Evolutionary conservation across 1,139 yeast genomes (phyloP), one percentile per base, ranked within the genome.

Genomic region (Protomyces lactucae-debilis): DNA sequence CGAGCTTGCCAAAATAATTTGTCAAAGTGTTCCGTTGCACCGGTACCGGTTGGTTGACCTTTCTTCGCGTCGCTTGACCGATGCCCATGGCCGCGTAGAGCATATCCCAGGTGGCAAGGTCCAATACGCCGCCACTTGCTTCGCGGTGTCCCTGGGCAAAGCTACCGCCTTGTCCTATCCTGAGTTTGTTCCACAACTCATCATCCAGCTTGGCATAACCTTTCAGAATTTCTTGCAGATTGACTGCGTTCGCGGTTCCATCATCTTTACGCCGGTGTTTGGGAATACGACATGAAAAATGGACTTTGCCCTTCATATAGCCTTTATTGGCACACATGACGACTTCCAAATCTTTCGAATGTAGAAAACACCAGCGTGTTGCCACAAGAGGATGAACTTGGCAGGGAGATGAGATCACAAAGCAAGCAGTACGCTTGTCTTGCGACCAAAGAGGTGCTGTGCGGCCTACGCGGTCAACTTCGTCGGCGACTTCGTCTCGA

Each of bases 381-480:
- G 64, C 64, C 9, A 60, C 43, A 18, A 60, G 51, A 8, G 64
- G 64, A 21, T 60, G 64, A 2, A 60, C 64, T 48, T 60, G 64
- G n/a, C 59, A 54, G 10, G 48, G 48, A 10, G 64, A 60, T 16
- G 36, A n/a, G 12, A 60, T 55, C 32, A 54, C 48, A 18, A 60
- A 23, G 37, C 59, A 54, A 6, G 64, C 64, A 18, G 55, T 55
- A 3, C 64, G 35, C 9, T 55, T 55, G 51, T 60, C 64, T 28
- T 32, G 56, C 6, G 56, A 51, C 25, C 54, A 60, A n/a, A 54
- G 25, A 9, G 64, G 64, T n/a, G 64, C 64, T 9, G 55, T 37
- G 10, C 55, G 64, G 3, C 59, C 51, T 10, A 45, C 36, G 39
- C 55, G 55, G 14, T 53, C 64, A 10, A 40, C 46, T 43, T 60